Conservation (phyloP, 352 stramenopile genomes). For the Phytophthora sojae region DNA sequence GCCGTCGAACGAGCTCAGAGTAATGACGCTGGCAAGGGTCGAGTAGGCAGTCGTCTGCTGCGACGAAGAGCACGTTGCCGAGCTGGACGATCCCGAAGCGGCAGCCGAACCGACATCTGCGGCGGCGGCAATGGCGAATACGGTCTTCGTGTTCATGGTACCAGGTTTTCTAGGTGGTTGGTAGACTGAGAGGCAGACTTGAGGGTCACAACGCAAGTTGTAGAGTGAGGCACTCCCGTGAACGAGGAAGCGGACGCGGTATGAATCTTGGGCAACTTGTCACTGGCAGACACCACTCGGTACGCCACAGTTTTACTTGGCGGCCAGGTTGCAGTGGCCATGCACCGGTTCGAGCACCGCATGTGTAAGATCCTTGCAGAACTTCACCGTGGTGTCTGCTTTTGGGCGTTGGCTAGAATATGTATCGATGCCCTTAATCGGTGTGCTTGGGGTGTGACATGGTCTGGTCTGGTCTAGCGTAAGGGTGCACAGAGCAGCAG, state of each 20-base stretch:
- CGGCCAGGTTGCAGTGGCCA: too few relatives aligned
- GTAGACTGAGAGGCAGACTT: constrained; percentile 2
- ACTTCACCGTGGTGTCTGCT: too few relatives aligned
- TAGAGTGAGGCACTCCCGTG: constrained; percentile 1
- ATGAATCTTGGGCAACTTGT: too few relatives aligned
- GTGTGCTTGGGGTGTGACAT: not conserved
- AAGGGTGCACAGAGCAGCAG: not conserved
- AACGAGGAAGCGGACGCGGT: not conserved
- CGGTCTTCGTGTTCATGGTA: constrained; percentile 37
- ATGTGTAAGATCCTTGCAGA: too few relatives aligned
- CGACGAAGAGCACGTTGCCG: constrained; percentile 13
- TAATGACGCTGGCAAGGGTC: constrained; percentile 38
- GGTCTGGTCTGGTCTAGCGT: constrained; percentile 1
- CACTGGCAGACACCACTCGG: not conserved
- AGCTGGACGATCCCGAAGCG: constrained; percentile 12
- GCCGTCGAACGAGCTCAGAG: constrained; percentile 29
- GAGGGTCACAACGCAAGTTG: constrained; percentile 1
- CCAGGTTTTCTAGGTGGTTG: constrained; percentile 2
- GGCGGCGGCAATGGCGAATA: constrained; percentile 26
- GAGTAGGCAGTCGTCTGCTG: constrained; percentile 41
- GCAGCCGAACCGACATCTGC: constrained; percentile 25
- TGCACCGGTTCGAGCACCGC: too few relatives aligned
- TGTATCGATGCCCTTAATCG: not conserved
- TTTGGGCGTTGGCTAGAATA: not conserved
- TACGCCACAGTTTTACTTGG: too few relatives aligned